Base-by-base conservation (phyloP, 2,329 filamentous ascomycete species). In the Grosmannia serpens region DNA sequence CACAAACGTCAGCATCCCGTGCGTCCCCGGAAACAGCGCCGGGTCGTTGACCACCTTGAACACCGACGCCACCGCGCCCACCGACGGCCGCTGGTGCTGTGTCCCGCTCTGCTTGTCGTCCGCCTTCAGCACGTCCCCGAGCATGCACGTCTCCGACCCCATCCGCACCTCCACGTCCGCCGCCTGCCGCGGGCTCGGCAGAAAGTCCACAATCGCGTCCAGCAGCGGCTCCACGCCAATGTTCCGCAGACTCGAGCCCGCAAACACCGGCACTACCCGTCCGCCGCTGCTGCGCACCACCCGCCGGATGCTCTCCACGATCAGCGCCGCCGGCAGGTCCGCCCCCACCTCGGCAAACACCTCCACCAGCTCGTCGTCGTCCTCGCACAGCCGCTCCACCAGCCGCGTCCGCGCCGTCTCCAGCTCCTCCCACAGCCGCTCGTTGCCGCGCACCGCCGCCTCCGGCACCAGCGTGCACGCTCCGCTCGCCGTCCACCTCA, bases 31-130 rank as follows among this genome's bases (percentile, higher is more conserved):
- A 31, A 64, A 63, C 35, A 64, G 60, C n/a, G 87, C 87, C 10
- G 88, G 77, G 67, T 97, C 92, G 64, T 92, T 87, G 63, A 94
- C 90, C 7, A 97, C 94, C 71, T 99, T 99, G 80, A 97, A 99
- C 1, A 97, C 82, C 20, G 87, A 88, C 29, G 83, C 80, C 3
- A 83, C 73, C 7, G 78, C 74, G 10, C 75, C 60, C 0, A 53
- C 31, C 22, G 60, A 29, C 8, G 69, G 61, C 15, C 71, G 68
- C 10, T 70, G 67, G 9, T 26, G 26, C 57, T 56, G 56, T 22
- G 35, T 41, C n/a, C 63, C 62, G 11, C 27, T 72, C 70, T 1
- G 41, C 20, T 29, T 59, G 10, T 64, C 58, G 22, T 66, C 60
- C 24, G 17, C 35, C 6, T 69, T 64, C 20, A 83, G 68, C 7